These are phyloP conservation scores for Solanum pinnatisectum DNA, from an alignment of 257 asterid genomes.

Conservation along the genomic window DNA sequence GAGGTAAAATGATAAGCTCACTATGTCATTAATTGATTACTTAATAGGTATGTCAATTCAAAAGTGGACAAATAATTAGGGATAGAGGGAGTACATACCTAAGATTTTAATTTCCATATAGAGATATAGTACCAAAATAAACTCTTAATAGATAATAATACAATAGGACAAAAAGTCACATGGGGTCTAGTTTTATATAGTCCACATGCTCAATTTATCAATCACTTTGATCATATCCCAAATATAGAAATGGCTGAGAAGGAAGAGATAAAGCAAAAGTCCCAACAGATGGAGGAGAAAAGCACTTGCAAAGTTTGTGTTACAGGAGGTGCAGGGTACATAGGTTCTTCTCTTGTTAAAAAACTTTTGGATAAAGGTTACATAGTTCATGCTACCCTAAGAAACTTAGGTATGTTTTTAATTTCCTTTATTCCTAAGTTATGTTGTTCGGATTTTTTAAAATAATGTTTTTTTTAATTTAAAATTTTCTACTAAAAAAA, in stretches of 20 bases:
- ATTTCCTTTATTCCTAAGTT: background rate
- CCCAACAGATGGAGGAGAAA: background rate
- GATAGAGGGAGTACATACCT: too few relatives aligned
- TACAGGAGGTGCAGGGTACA: conserved; percentile 58
- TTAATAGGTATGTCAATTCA: too few relatives aligned
- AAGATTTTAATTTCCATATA: too few relatives aligned
- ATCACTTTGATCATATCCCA: background rate
- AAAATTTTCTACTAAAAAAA: too few relatives aligned
- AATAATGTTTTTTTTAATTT: too few relatives aligned
- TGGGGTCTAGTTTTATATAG: background rate
- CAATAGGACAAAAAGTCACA: background rate
- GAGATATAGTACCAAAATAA: too few relatives aligned
- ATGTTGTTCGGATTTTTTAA: too few relatives aligned
- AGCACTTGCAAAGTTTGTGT: conserved; percentile 41
- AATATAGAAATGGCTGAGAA: background rate
- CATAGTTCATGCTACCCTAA: conserved; percentile 54
- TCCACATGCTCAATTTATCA: background rate
- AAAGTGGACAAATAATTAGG: too few relatives aligned
- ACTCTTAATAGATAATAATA: background rate
- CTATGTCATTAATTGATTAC: too few relatives aligned
- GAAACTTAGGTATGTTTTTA: conserved; percentile 26
- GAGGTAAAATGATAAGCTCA: too few relatives aligned
- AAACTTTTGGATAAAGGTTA: conserved; percentile 43
- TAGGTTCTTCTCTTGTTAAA: conserved; percentile 45
- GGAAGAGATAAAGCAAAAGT: background rate